Base-by-base conservation (phyloP, 192 early-diverging fungal species). In the Tieghemiomyces parasiticus region DNA sequence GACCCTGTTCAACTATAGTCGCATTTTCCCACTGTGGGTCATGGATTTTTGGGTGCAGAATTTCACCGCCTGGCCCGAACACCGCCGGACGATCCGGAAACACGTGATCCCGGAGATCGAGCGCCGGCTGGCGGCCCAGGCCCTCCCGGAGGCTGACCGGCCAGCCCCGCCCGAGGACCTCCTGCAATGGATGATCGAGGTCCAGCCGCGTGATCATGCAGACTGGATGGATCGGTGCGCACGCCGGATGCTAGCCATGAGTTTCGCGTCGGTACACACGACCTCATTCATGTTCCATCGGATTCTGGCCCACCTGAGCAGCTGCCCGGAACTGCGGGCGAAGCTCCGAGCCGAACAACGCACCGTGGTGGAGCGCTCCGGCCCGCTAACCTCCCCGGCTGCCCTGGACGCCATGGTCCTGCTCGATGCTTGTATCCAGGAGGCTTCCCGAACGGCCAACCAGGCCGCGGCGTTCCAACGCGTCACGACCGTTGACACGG, bases 1-100 rank as follows among this genome's bases (percentile, higher is more conserved):
- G 10, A 25, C n/a, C 12, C 26, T 50, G 9, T 50, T 50, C 12
- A 26, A 50, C 26, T 22, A 10, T 10, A 25, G 22, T 12, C 49
- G 49, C 2, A 25, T 50, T 25, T 50, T 50, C 4, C 49, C 49
- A 25, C 26, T 50, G 49, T 50, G 49, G 49, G 49, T 28, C 22
- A 50, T 50, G 49, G 26, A 4, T 26, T 26, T 22, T 13, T 50
- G 49, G 49, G 49, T 50, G 49, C n/a, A 50, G 2, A 50, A 13
- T 10, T 3, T 50, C 3, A 50, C 49, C 26, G 12, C 49, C 22
- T 50, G 49, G 49, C 49, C 49, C n/a, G 3, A 20, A 2, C 26
- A 50, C 24, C 49, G 49, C 1, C 4, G 26, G 1, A 50, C 49
- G 12, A 10, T 50, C 22, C 26, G 49, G 2, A 19, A 26, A 3